Evolutionary conservation across 345 rosid genomes (phyloP), one percentile per base, ranked within the genome.

Genomic region (Erysimum cheiranthoides): DNA sequence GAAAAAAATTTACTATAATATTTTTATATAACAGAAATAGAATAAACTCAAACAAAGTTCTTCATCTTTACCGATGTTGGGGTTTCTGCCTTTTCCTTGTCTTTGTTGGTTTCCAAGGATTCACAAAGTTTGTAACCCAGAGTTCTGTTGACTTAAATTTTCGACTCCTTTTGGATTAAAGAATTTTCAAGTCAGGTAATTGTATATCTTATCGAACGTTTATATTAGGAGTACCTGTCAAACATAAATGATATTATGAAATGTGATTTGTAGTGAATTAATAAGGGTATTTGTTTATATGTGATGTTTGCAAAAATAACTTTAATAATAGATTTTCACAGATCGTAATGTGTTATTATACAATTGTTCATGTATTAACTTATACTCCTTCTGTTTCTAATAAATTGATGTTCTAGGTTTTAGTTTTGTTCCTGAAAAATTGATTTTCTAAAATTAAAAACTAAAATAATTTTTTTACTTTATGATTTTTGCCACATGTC

Each of bases 271-370:
- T 71, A 70, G 8, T 32, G 35, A 34, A 35, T n/a, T n/a, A n/a
- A n/a, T 49, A 34, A 14, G 14, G 14, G 18, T 13, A 56, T 56
- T 7, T 31, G 21, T 69, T 40, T 6, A 31, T 17, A 10, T 31
- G n/a, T 18, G 21, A 31, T 57, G 34, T 65, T 47, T 74, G 21
- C 60, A 57, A 32, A n/a, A 46, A 66, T 36, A 74, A 1, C 8
- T 66, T 14, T 12, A 38, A 46, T 57, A 61, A 50, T 51, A 38
- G 35, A 39, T 51, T 39, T 39, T 39, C 5, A 39, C 6, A 61
- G n/a, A 62, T 52, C 16, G 17, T 31, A 32, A 38, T 50, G 25
- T 72, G 32, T 49, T 12, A 40, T 42, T 54, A 65, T 73, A 63
- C 21, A 54, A 18, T 5, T 62, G 69, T 25, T 38, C 59, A 39